phyloP scores from a whole-genome alignment of 1,284 basidiomycete species.

The Rhodotorula sp. region DNA sequence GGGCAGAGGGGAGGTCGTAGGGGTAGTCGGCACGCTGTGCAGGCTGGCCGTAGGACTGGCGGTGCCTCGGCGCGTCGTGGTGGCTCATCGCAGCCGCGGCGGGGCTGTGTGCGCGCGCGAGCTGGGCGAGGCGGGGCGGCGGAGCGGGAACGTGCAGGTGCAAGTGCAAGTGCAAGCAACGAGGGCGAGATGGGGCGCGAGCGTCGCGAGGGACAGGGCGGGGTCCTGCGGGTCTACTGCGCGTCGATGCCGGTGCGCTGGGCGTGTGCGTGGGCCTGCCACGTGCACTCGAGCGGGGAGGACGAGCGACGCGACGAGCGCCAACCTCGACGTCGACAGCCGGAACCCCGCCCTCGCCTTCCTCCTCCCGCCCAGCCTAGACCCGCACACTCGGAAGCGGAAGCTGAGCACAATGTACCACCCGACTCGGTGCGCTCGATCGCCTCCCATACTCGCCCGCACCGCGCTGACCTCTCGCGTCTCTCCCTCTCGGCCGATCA shows the following conservation, averaged over 20 bases:
- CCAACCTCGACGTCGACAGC: not conserved
- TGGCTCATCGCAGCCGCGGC: not conserved
- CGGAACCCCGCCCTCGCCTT: not conserved
- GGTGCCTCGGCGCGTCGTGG: conserved; percentile 2
- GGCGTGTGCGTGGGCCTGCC: not conserved
- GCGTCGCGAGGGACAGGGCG: too few species aligned
- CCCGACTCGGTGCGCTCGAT: conserved; percentile 23
- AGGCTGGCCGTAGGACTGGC: not conserved
- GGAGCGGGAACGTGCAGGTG: not conserved
- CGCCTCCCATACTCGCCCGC: not conserved
- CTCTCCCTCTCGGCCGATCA: not conserved
- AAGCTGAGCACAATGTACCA: conserved; percentile 19
- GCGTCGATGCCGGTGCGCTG: not conserved
- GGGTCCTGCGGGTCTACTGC: not conserved
- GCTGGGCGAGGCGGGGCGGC: not conserved
- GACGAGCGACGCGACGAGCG: not conserved
- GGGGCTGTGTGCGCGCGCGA: not conserved
- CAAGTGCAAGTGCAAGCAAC: not conserved
- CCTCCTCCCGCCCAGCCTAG: not conserved
- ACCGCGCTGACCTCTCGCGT: not conserved
- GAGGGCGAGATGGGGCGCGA: too few species aligned
- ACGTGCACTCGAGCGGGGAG: not conserved
- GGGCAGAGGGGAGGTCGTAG: not conserved
- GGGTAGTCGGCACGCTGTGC: not conserved
- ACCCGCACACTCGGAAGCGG: not conserved